Evolutionary conservation across 164 flowering plant genomes (phyloP).

Genomic region (Akebia trifoliata): DNA sequence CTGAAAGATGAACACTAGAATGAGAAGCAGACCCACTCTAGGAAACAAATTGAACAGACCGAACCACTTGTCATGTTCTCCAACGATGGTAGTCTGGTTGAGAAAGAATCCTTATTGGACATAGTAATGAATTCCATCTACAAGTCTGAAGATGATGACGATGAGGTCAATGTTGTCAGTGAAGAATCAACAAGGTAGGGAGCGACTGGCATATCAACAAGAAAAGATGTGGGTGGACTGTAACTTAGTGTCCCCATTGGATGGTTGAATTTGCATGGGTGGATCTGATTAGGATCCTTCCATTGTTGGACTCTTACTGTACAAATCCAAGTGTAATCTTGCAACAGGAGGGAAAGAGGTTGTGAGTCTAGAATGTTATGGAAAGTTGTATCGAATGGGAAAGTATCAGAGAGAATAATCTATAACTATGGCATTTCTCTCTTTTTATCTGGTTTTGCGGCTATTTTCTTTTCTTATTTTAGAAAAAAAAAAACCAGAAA

Average conservation of each 20-base stretch:
- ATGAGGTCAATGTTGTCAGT: conserved; percentile 67
- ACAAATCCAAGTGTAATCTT: conserved; percentile 41
- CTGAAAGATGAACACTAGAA: conserved; percentile 31
- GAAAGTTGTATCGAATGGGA: conserved; percentile 19
- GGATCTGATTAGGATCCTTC: conserved; percentile 48
- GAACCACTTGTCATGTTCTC: conserved; percentile 51
- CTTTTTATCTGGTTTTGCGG: no score
- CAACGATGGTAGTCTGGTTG: conserved; percentile 49
- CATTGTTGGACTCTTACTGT: conserved; percentile 40
- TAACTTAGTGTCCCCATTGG: conserved; percentile 69
- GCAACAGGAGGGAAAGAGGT: conserved; percentile 3
- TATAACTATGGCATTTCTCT: no score
- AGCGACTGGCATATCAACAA: conserved; percentile 89
- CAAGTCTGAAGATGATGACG: conserved; percentile 80
- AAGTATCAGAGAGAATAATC: background rate
- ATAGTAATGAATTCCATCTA: conserved; percentile 49
- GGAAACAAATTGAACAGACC: conserved; percentile 53
- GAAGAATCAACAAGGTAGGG: conserved; percentile 88
- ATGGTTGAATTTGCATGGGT: conserved; percentile 75
- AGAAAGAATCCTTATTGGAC: conserved; percentile 39
- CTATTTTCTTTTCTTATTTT: no score
- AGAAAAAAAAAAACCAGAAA: no score
- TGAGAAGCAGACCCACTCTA: conserved; percentile 38
- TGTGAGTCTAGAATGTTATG: conserved; percentile 5
- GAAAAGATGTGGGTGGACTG: conserved; percentile 95